Conservation (phyloP, 805 yeast genomes). For the Pichia deserticola region DNA sequence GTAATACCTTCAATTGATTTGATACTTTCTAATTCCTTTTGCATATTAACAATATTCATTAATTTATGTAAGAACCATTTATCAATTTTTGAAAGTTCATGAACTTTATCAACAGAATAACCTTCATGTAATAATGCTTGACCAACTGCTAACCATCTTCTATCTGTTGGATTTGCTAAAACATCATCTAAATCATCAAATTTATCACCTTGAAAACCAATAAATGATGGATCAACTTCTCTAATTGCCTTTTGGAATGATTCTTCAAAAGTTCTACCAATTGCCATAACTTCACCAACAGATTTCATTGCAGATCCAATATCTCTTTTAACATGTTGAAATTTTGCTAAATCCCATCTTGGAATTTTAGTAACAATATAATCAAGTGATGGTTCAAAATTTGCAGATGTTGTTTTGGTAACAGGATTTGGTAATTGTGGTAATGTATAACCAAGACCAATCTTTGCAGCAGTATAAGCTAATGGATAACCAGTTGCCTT, state of each 20-base stretch:
- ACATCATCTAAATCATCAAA: conserved; percentile 72
- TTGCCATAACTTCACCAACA: conserved; percentile 99
- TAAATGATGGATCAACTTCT: conserved; percentile 84
- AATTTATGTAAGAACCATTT: conserved; percentile 93
- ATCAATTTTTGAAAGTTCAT: conserved; percentile 87
- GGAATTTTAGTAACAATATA: conserved; percentile 97
- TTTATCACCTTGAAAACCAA: conserved; percentile 86
- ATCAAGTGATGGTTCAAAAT: conserved; percentile 95
- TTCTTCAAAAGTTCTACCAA: conserved; percentile 96
- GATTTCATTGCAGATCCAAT: conserved; percentile 97
- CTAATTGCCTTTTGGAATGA: conserved; percentile 96
- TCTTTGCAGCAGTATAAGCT: conserved; percentile 97
- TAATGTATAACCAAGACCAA: conserved; percentile 88
- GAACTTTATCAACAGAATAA: conserved; percentile 87
- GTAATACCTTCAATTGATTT: conserved; percentile 54
- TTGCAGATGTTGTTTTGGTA: conserved; percentile 91
- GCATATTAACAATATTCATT: conserved; percentile 87
- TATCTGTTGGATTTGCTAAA: conserved; percentile 82
- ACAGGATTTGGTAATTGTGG: conserved; percentile 96
- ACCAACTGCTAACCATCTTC: conserved; percentile 97
- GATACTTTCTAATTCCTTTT: conserved; percentile 64
- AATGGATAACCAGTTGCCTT: conserved; percentile 98
- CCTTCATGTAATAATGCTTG: conserved; percentile 90
- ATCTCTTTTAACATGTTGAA: conserved; percentile 89
- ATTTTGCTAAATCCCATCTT: conserved; percentile 95